Evolutionary conservation across 2,329 filamentous ascomycete species (phyloP), one percentile per base, ranked within the genome.

Genomic region (Neophaeococcomyces mojaviensis): DNA sequence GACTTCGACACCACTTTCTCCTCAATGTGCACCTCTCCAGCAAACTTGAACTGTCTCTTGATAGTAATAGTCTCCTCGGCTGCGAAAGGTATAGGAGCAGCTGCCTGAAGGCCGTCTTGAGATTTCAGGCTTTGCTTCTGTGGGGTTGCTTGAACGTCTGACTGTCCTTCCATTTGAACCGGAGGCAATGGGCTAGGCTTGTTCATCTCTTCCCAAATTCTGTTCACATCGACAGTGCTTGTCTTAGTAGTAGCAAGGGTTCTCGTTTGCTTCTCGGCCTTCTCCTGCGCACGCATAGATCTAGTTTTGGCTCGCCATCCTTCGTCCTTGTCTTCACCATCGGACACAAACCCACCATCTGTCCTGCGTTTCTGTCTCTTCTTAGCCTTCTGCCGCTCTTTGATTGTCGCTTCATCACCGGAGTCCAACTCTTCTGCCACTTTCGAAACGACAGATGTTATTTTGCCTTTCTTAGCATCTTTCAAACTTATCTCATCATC

Each of bases 351-450:
- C 8, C 12, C n/a, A 35, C 13, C 43, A 26, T 36, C 22, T 19
- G 36, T 44, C 38, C 55, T 58, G 6, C 48, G 44, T 42, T 59
- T 63, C 40, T 59, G 61, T 34, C 58, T 58, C 44, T 63, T 65
- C 55, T 64, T 66, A 33, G 60, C 61, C 52, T 67, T 72, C 46
- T 42, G 48, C 10, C 42, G 54, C 50, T 71, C 74, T 45, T 63
- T 63, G 34, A 78, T 76, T n/a, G 72, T 77, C 6, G 64, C 69
- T 54, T 78, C 76, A 53, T 79, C 76, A 3, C 76, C 76, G 7
- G 75, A 77, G 48, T 77, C 72, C 3, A 77, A 59, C 31, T 68
- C 70, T 4, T 62, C 61, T 8, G 63, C 37, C 18, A 24, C 15
- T 20, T 28, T 31, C 13, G 22, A n/a, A 20, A 37, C 4, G 63